Base-by-base conservation (phyloP, 75 land plant species). In the Sequoia sempervirens region DNA sequence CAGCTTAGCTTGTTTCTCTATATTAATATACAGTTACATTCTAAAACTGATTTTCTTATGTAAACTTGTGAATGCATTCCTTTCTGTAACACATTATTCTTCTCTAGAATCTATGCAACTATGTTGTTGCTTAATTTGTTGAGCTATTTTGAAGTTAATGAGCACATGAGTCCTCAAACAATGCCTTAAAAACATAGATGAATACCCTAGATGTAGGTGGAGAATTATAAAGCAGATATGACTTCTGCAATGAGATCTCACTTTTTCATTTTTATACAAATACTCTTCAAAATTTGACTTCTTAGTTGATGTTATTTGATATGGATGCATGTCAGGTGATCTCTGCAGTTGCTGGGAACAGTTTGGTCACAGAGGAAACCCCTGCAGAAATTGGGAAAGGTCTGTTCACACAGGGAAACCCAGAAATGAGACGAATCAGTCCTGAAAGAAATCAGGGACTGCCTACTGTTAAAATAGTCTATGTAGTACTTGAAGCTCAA, bases 401-500 rank as follows among this genome's bases (percentile, higher is more conserved):
- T 1, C 81, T 97, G 64, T 97, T 96, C 93, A 97, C 98, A 1
- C 94, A 94, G 82, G 93, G 95, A 45, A 78, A 87, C 1, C 99
- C 92, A 1, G 99, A 94, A 43, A 92, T 97, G 34, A 91, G 99
- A 37, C 84, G 99, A 64, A 92, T 97, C 64, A 84, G 90, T 10
- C 99, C 99, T 2, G 93, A 92, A 14, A 70, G 84, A 38, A 82
- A 74, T 70, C 85, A 80, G 0, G 87, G 89, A 12, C 91, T 94
- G 28, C 93, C 96, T 26, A 86, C 85, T 3, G 99, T 97, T 34
- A 97, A 97, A 84, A 87, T 97, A 20, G 98, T 97, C 17, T 97
- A 97, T 74, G 99, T 97, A 1, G 99, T 97, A 12, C 87, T 97
- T 5, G 96, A 96, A 84, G 99, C 99, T 28, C 98, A 96, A 86